Percentiles rank a stretch among this genome's conserved stretches.
phyloP scores from a whole-genome alignment of 768 basidiomycete genomes.

The Hirschioporus abietinus region DNA sequence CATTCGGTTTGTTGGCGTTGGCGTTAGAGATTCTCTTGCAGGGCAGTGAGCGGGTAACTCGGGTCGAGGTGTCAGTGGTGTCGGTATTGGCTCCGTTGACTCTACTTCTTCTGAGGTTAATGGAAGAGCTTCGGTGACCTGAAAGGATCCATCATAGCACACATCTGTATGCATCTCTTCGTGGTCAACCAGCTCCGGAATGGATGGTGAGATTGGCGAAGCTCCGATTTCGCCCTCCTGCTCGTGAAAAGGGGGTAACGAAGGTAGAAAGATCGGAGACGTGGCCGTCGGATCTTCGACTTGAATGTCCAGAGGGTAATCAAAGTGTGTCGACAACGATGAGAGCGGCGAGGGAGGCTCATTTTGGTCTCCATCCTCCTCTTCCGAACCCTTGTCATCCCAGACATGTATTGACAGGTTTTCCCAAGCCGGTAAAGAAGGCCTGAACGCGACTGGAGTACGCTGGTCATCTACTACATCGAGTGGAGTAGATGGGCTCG shows the following conservation, averaged over 20 bases:
- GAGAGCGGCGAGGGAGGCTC: background rate
- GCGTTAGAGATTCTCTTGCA: too few species aligned
- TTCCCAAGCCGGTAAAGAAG: background rate
- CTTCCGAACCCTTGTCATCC: background rate
- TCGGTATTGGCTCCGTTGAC: background rate
- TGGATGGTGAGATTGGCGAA: background rate
- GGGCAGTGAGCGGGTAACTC: background rate
- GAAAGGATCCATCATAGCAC: background rate
- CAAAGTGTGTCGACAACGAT: background rate
- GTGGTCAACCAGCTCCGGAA: background rate
- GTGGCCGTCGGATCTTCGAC: background rate
- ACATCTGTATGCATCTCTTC: background rate
- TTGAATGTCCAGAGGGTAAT: background rate
- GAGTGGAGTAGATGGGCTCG: background rate
- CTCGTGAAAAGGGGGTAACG: background rate
- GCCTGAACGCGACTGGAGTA: background rate
- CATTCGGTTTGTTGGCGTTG: too few species aligned
- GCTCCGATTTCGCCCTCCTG: background rate
- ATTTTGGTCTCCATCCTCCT: background rate
- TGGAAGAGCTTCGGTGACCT: background rate
- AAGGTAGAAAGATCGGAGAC: background rate
- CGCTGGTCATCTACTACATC: background rate
- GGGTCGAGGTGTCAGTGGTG: background rate
- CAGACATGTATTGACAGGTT: background rate
- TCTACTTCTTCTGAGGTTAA: background rate